Base-by-base conservation (phyloP, 345 rosid species). In the Kandelia obovata region DNA sequence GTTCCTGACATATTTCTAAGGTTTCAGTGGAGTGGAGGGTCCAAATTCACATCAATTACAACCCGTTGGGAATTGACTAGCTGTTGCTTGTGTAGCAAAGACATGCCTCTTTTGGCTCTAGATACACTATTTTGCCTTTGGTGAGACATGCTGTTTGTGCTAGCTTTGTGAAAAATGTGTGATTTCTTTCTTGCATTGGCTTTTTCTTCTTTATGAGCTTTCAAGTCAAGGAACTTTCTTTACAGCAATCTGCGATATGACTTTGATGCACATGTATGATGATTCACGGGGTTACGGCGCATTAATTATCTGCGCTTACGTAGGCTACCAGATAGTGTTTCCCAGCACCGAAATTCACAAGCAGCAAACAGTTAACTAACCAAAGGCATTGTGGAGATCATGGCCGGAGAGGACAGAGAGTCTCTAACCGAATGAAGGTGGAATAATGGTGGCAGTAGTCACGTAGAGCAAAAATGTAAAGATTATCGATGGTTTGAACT, bases 1-100 rank as follows among this genome's bases (percentile, higher is more conserved):
- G 72, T 64, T 58, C 31, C 47, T 53, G 65, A 65, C 55, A 64
- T 73, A 55, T 67, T 64, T 61, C 67, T 20, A 31, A 28, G 64
- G 53, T 47, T 37, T n/a, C 27, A 15, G 5, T 43, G 16, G 49
- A n/a, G 73, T 35, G 74, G 68, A 49, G 79, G 79, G 81, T 69
- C 78, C 84, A 56, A 57, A 58, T 35, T 43, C 60, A n/a, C 62
- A 73, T 82, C 70, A 74, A 80, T 76, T 58, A 55, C 64, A 62
- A 65, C 75, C 71, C 75, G 72, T 75, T 51, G 43, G 49, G 77
- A 75, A 63, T 78, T 72, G 66, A 56, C 60, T 17, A 8, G 37
- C 43, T 56, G 57, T 73, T 74, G 76, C 73, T 75, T 81, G 78
- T 26, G 66, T 59, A 66, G 67, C 78, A 75, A 62, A 72, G 73